Base-by-base conservation (phyloP, 192 early-diverging fungal genomes). In the Spinellus fusiger region DNA sequence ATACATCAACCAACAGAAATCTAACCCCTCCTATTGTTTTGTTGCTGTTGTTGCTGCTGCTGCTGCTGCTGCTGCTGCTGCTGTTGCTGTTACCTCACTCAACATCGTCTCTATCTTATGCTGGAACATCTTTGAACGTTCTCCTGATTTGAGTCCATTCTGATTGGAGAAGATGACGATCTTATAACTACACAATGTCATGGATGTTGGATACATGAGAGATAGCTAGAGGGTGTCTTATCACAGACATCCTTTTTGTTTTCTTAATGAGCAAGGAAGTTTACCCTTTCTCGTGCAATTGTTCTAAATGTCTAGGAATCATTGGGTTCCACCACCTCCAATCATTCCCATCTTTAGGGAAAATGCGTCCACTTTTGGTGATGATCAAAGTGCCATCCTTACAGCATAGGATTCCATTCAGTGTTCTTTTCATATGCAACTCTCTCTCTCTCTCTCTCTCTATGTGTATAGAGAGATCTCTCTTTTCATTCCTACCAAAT, bases 101-200 rank as follows among this genome's bases (percentile, higher is more conserved):
- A 60, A 12, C 8, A 83, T 78, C 18, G 64, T 63, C 22, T 64
- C 47, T 13, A 77, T 56, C 56, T 86, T 86, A 32, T 27, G 35
- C 25, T 77, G 74, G 60, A 85, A 84, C 2, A 73, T 73, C 18
- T 81, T 66, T 31, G 80, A 69, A n/a, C 32, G 33, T 18, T 49
- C 49, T n/a, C 61, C 50, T 10, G 69, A 66, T 13, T 80, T 74
- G 13, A 89, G 57, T 3, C 84, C 84, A 54, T 76, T 78, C 69
- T 92, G 89, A 65, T 90, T 90, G 1, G 86, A 86, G 46, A 98
- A 77, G 12, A 93, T 76, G 1, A 89, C 79, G 31, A 98, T 77
- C 37, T 82, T 85, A 48, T 73, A 77, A 7, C 85, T 82, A 71
- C 73, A 61, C n/a, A 38, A 22, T 18, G 49, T 28, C 23, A 38